Conservation (phyloP, 805 yeast genomes). For the Candida qinlingensis region DNA sequence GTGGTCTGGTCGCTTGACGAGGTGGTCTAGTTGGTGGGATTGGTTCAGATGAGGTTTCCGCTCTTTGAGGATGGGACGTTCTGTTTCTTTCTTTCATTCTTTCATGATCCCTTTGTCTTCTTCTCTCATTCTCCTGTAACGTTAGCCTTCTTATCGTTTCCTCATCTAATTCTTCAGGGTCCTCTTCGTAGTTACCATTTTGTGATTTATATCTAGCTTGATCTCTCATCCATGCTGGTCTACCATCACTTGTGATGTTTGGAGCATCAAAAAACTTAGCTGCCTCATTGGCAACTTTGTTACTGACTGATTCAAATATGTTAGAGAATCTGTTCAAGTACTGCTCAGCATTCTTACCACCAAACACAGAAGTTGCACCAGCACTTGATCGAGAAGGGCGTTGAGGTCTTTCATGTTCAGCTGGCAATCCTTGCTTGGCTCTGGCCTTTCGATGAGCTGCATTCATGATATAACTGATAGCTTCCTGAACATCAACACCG, state of each 20-base stretch:
- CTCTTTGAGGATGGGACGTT: background rate
- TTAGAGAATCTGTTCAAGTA: constrained; percentile 18
- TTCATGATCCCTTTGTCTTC: constrained; percentile 4
- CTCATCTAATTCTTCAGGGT: constrained; percentile 40
- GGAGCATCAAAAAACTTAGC: constrained; percentile 25
- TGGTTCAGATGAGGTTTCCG: constrained; percentile 8
- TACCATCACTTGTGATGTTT: constrained; percentile 27
- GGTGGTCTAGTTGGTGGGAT: constrained; percentile 3
- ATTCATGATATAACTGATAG: constrained; percentile 62
- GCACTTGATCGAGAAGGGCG: background rate
- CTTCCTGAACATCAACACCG: constrained; percentile 57
- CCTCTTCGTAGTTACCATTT: constrained; percentile 35
- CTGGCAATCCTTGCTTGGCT: constrained; percentile 22
- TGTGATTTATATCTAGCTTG: constrained; percentile 39
- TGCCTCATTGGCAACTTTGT: constrained; percentile 23
- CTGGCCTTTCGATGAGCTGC: constrained; percentile 43
- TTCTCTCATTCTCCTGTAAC: constrained; percentile 3
- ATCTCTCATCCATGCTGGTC: constrained; percentile 75
- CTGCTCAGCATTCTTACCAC: constrained; percentile 13
- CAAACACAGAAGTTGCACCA: background rate
- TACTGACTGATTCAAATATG: constrained; percentile 18
- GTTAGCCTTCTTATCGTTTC: constrained; percentile 16
- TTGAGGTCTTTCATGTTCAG: constrained; percentile 4
- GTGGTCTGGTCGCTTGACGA: constrained; percentile 10
- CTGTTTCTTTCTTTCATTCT: constrained; percentile 3